A percentile compares a stretch with the other conserved stretches of the same genome.
Conservation (phyloP, 2,329 filamentous ascomycete genomes). For the Sphaerostilbella broomeana region DNA sequence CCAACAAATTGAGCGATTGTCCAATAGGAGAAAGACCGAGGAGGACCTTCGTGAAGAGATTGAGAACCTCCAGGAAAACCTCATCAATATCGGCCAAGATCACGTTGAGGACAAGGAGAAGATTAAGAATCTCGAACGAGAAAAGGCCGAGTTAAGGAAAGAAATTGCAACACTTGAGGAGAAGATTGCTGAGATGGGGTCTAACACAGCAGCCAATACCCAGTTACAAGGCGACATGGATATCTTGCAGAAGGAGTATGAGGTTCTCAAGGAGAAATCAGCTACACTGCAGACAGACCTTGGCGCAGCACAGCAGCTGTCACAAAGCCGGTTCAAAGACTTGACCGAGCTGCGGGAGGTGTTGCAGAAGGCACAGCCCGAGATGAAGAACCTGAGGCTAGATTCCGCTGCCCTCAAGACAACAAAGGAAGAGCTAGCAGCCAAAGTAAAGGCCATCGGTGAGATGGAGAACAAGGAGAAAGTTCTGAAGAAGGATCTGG, state of each 20-base stretch:
- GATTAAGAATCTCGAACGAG: slow-evolving; percentile 61
- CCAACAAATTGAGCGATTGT: slow-evolving; percentile 63
- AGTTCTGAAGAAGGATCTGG: slow-evolving; percentile 70
- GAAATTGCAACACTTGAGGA: slow-evolving; percentile 61
- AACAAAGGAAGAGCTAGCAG: slow-evolving; percentile 65
- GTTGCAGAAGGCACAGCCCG: slow-evolving; percentile 77
- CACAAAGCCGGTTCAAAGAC: slow-evolving; percentile 82
- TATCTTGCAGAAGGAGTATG: slow-evolving; percentile 45
- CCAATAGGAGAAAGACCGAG: slow-evolving; percentile 64
- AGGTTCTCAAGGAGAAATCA: slow-evolving; percentile 65
- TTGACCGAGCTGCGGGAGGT: slow-evolving; percentile 72
- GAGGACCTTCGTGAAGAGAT: slow-evolving; percentile 80
- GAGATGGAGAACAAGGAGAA: slow-evolving; percentile 76
- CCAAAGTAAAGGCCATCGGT: slow-evolving; percentile 54
- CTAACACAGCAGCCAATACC: slow-evolving; percentile 38
- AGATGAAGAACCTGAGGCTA: slow-evolving; percentile 69
- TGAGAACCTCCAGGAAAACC: slow-evolving; percentile 71
- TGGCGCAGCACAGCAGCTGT: slow-evolving; percentile 76
- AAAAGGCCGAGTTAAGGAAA: slow-evolving; percentile 60
- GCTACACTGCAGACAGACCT: slow-evolving; percentile 73
- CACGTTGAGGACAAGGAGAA: slow-evolving; percentile 77
- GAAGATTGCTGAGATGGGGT: slow-evolving; percentile 47
- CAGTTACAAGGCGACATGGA: slow-evolving; percentile 57
- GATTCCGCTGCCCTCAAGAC: slow-evolving; percentile 70
- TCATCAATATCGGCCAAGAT: slow-evolving; percentile 73